Base-by-base conservation (phyloP, 805 yeast genomes). In the Yarrowia bubula region DNA sequence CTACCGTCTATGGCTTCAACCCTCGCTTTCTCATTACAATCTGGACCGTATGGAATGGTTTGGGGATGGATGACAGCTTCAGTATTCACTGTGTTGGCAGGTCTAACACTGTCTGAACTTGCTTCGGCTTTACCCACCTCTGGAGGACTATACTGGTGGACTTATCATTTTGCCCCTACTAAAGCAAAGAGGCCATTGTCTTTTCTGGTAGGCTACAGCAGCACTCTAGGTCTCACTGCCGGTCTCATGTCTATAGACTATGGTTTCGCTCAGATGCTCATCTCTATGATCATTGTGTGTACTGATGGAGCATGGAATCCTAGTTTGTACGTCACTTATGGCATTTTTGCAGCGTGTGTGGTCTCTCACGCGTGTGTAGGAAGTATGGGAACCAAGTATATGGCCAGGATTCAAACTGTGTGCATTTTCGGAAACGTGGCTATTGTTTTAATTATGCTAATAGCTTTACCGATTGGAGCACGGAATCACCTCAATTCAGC, bases 41-140 rank as follows among this genome's bases (percentile, higher is more conserved):
- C 87, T 0, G 92, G 92, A 3, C 85, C 89, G 0, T 84, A 81
- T 8, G 84, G 87, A 6, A 79, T 86, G 65, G 78, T 86, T 2
- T 88, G 92, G 92, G 88, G 90, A 48, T 88, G 92, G 92, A 74
- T 85, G 51, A 70, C 84, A 13, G 80, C 89, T 33, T 80, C 85
- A 3, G 66, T 77, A n/a, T 83, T 85, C 69, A 84, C 87, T 65
- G 71, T 86, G 64, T 71, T 78, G 7, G 81, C 85, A 15, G 91
- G 90, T 17, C 67, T 82, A 8, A 78, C 87, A 22, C 82, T 88
- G 85, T 79, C 89, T 4, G 88, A 86, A 70, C 74, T 86, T 67
- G 89, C 87, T 1, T 81, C 87, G 41, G 82, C 90, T 1, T 81
- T 86, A 68, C 92, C 93, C 32, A 87, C 92, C 1, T 83, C 88